Percentiles rank a stretch among this genome's conserved stretches.
phyloP scores from a whole-genome alignment of 768 basidiomycete genomes.

The Lentinula sp. region DNA sequence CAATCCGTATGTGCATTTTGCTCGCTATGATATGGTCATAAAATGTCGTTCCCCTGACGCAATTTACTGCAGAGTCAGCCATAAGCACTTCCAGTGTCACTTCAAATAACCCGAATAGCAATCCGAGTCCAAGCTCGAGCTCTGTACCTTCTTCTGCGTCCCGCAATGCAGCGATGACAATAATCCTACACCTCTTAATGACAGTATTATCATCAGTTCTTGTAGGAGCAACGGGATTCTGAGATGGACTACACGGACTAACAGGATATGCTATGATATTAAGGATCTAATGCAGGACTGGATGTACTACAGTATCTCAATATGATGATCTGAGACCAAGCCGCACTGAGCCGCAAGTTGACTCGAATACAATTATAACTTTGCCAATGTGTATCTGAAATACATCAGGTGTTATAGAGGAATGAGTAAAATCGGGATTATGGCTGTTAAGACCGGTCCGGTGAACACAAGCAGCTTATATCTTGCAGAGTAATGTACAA shows the following conservation, averaged over 20 bases:
- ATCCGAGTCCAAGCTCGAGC: not conserved
- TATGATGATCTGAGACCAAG: not conserved
- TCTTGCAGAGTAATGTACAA: not conserved
- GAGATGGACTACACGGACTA: no score
- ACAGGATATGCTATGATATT: no score
- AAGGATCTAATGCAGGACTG: no score
- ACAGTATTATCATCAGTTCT: no score
- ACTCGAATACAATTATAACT: not conserved
- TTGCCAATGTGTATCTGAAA: not conserved
- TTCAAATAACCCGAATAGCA: not conserved
- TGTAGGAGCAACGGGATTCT: no score
- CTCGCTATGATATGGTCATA: not conserved
- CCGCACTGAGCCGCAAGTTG: not conserved
- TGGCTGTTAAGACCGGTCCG: not conserved
- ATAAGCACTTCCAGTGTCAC: not conserved
- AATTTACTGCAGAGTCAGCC: not conserved
- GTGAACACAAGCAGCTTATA: no score
- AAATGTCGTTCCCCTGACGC: not conserved
- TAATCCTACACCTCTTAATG: not conserved
- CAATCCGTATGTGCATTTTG: conserved; percentile 35
- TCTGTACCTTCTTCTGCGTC: not conserved
- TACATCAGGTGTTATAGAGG: not conserved
- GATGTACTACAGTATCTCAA: no score
- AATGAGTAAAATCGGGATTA: not conserved
- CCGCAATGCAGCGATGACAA: not conserved